phyloP scores from a whole-genome alignment of 208 protist genomes.

The Endotrypanum monterogeii region DNA sequence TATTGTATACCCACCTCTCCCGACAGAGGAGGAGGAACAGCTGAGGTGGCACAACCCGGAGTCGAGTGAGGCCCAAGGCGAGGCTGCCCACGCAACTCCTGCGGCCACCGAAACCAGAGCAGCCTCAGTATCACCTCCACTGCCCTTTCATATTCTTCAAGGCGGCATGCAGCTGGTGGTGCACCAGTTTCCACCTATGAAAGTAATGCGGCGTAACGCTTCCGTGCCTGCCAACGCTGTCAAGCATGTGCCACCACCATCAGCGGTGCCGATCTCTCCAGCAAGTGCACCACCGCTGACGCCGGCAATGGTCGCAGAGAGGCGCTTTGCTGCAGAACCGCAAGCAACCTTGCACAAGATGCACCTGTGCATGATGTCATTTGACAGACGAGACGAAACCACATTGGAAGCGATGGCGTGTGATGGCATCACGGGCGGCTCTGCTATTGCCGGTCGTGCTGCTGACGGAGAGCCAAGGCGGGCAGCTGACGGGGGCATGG shows the following conservation, averaged over 20 bases:
- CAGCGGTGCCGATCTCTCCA: background rate
- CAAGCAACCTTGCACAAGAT: conserved; percentile 42
- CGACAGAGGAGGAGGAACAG: conserved; percentile 19
- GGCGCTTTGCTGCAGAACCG: conserved; percentile 52
- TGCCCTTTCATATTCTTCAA: conserved; percentile 69
- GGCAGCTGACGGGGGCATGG: background rate
- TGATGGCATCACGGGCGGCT: no score
- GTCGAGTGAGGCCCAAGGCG: background rate
- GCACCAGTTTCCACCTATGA: conserved; percentile 67
- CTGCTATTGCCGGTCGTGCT: background rate
- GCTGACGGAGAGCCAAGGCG: background rate
- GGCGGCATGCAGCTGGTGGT: conserved; percentile 64
- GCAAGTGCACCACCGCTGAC: background rate
- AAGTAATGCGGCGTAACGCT: conserved; percentile 50
- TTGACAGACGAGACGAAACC: background rate
- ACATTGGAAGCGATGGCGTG: background rate
- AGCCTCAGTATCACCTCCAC: conserved; percentile 10
- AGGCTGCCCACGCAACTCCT: background rate
- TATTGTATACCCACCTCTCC: conserved; percentile 36
- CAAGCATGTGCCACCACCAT: background rate
- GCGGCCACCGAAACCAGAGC: conserved; percentile 2
- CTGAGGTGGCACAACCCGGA: background rate
- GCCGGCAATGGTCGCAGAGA: conserved; percentile 22
- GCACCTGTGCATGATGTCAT: conserved; percentile 3
- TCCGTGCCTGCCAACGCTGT: background rate